These are phyloP conservation scores for Apiotrichum brassicae DNA, from an alignment of 1,284 basidiomycete species.

Conservation along the genomic window DNA sequence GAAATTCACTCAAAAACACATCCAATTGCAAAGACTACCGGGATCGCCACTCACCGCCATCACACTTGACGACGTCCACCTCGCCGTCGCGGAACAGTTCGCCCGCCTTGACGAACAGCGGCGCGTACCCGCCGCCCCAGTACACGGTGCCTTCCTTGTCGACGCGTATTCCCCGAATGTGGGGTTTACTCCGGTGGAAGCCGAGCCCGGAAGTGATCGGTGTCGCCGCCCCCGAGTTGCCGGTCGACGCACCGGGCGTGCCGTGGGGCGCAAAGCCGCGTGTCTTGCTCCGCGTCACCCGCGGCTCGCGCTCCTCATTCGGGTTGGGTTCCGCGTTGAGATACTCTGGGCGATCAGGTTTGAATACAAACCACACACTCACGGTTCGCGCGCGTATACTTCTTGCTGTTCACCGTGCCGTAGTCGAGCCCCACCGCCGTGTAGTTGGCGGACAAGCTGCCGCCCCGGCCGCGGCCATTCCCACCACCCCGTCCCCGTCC, in stretches of 20 bases:
- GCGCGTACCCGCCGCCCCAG: conserved; percentile 38
- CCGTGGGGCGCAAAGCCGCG: conserved; percentile 4
- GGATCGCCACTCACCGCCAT: conserved; percentile 23
- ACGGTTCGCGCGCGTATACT: conserved; percentile 21
- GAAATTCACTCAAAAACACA: no score
- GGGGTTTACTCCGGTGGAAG: conserved; percentile 17
- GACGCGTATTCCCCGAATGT: conserved; percentile 9
- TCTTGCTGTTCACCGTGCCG: conserved; percentile 28
- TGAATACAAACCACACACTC: background rate
- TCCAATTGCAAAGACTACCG: no score
- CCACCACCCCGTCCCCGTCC: conserved; percentile 11
- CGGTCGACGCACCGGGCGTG: background rate
- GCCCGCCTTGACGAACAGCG: conserved; percentile 47
- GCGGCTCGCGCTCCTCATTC: background rate
- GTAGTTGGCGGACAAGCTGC: conserved; percentile 36
- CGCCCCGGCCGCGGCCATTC: conserved; percentile 6
- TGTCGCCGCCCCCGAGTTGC: conserved; percentile 25
- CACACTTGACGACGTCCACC: conserved; percentile 33
- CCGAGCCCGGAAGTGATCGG: conserved; percentile 32
- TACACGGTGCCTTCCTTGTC: conserved; percentile 14
- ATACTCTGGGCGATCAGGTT: background rate
- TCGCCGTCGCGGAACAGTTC: conserved; percentile 45
- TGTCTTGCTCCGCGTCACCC: background rate
- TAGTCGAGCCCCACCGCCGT: conserved; percentile 41
- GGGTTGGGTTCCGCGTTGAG: background rate